Conservation (phyloP, 768 basidiomycete species). For the Pisolithus tinctorius region DNA sequence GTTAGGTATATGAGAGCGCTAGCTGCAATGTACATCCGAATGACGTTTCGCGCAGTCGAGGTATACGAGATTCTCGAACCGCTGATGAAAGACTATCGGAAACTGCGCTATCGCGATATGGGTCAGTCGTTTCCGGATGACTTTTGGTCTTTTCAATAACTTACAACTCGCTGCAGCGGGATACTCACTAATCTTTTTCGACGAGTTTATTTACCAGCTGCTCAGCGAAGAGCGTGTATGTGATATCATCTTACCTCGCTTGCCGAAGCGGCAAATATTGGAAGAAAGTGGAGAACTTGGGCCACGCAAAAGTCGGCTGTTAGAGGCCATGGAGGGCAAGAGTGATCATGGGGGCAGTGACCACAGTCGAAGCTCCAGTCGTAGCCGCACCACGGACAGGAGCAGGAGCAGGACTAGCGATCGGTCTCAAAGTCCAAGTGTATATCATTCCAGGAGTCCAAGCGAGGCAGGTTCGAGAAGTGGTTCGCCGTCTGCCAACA, state of each 20-base stretch:
- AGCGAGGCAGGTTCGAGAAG: constrained; percentile 14
- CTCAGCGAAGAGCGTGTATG: constrained; percentile 89
- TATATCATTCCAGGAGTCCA: constrained; percentile 11
- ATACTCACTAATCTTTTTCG: constrained; percentile 80
- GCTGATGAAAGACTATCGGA: constrained; percentile 87
- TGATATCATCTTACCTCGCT: constrained; percentile 90
- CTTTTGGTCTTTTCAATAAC: background rate
- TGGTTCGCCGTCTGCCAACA: constrained; percentile 37
- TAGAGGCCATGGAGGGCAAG: constrained; percentile 80
- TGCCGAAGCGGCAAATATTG: constrained; percentile 76
- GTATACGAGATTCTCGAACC: constrained; percentile 94
- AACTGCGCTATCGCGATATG: constrained; percentile 75
- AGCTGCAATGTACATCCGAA: constrained; percentile 88
- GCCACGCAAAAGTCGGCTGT: constrained; percentile 77
- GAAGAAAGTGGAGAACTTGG: constrained; percentile 91
- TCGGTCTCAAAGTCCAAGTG: constrained; percentile 23
- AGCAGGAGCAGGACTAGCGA: constrained; percentile 20
- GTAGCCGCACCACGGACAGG: constrained; percentile 11
- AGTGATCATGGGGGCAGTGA: constrained; percentile 44
- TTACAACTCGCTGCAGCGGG: constrained; percentile 48
- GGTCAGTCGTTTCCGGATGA: constrained; percentile 40
- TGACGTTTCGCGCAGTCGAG: constrained; percentile 88
- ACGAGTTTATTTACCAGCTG: constrained; percentile 84
- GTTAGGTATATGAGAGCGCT: constrained; percentile 87
- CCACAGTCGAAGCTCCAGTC: constrained; percentile 31